Base-by-base conservation (phyloP, 2,329 filamentous ascomycete genomes). In the Lojkania enalia region DNA sequence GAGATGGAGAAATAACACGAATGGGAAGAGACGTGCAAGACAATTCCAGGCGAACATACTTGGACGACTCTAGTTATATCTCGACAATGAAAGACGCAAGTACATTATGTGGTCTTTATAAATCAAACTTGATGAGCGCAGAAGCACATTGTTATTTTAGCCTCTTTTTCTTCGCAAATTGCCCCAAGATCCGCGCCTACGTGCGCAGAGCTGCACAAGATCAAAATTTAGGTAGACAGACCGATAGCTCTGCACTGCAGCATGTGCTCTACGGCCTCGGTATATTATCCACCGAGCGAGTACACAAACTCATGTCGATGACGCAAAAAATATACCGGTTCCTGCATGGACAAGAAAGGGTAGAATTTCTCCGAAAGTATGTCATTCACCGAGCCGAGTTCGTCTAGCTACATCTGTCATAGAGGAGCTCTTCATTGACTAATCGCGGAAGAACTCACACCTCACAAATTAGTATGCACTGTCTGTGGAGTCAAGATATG, bases 141-240 rank as follows among this genome's bases (percentile, higher is more conserved):
- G 16, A 48, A 25, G 23, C 7, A 7, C 7, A 27, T 7, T n/a
- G 11, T 11, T 42, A 12, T 19, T 52, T 55, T 58, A 61, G 52
- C 52, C 56, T 53, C 48, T 46, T 55, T 51, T 61, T n/a, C 54
- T 58, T 57, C 60, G 55, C 60, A 61, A 41, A 54, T 51, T 56
- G 46, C 38, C 32, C 41, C 42, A 35, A 36, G 19, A 36, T 21
- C 33, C 15, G 33, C 16, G 6, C 6, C 30, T 7, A 15, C 9
- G 30, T 11, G 6, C 30, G 6, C 16, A 16, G 7, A 12, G 30
- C 15, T 11, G 30, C 9, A 15, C 30, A 16, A 16, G 15, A 11
- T 11, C 9, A 16, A 11, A 7, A 33, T 16, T 15, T 12, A 15
- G 9, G 15, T 33, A 11, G 30, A 33, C n/a, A n/a, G n/a, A n/a